Evolutionary conservation across 495 filamentous ascomycete genomes (phyloP).

Genomic region (Filosporella fistucella): DNA sequence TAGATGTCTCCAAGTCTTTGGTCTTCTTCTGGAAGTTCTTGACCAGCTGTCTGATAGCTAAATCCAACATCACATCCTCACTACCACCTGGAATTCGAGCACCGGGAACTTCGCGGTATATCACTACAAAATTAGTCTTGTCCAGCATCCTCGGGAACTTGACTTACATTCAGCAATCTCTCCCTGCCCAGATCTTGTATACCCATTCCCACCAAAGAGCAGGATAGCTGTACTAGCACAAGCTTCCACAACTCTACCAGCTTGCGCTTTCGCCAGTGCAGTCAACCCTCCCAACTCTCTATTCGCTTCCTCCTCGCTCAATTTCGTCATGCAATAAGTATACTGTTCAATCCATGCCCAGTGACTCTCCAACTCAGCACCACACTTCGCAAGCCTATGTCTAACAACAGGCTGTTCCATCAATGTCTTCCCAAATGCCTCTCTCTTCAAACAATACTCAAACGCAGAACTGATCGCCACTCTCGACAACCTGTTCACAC

Average conservation of each 20-base stretch:
- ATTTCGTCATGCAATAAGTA: conserved; percentile 60
- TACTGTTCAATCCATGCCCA: conserved; percentile 75
- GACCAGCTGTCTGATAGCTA: conserved; percentile 65
- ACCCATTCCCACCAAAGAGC: conserved; percentile 71
- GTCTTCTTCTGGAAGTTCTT: conserved; percentile 65
- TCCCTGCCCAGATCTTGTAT: conserved; percentile 62
- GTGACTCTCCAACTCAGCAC: conserved; percentile 62
- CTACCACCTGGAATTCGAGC: conserved; percentile 64
- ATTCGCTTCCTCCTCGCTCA: conserved; percentile 60
- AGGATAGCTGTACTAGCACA: conserved; percentile 64
- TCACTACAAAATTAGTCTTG: conserved; percentile 32
- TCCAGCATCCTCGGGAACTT: not conserved
- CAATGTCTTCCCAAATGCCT: conserved; percentile 71
- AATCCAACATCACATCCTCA: conserved; percentile 72
- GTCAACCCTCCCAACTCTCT: conserved; percentile 63
- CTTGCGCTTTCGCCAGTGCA: conserved; percentile 65
- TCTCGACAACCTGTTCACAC: conserved; percentile 55
- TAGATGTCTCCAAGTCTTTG: conserved; percentile 44
- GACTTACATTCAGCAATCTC: conserved; percentile 62
- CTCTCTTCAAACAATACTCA: conserved; percentile 63
- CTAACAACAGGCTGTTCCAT: conserved; percentile 71
- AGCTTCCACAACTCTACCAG: conserved; percentile 64
- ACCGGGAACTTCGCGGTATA: conserved; percentile 61
- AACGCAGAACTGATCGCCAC: conserved; percentile 63
- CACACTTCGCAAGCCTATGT: conserved; percentile 65